A percentile compares a stretch with the other conserved stretches of the same genome.
Conservation (phyloP, 2,329 filamentous ascomycete species). For the Ophiostoma himal-ulmi region DNA sequence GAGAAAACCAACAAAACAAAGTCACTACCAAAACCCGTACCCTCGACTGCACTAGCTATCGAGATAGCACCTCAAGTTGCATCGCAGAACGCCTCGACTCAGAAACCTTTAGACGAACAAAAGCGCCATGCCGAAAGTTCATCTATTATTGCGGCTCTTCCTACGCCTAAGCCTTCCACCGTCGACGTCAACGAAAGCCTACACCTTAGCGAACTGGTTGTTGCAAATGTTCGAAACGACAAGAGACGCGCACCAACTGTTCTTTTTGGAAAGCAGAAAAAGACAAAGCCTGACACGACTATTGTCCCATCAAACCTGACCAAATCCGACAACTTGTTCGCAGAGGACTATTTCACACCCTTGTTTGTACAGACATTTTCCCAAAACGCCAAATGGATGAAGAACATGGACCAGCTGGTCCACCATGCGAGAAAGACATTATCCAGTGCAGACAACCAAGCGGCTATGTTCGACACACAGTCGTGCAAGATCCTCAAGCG, state of each 20-base stretch:
- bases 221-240: slow-evolving; percentile 7
- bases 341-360: slow-evolving; percentile 60
- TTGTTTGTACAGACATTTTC: slow-evolving; percentile 56
- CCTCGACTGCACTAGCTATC: background rate
- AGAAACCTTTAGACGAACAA: background rate
- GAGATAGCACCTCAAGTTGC: background rate
- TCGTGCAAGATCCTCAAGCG: slow-evolving; percentile 79
- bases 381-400: slow-evolving; percentile 53
- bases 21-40: background rate
- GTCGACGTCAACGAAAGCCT: slow-evolving; percentile 21
- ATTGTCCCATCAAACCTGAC: slow-evolving; percentile 45
- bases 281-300: slow-evolving; percentile 30
- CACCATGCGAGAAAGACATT: slow-evolving; percentile 83
- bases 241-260: slow-evolving; percentile 26
- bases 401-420: slow-evolving; percentile 64
- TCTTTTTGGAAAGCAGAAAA: slow-evolving; percentile 41
- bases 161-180: slow-evolving; percentile 24
- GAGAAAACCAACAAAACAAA: background rate
- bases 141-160: slow-evolving; percentile 14
- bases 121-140: background rate
- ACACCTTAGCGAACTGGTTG: slow-evolving; percentile 17
- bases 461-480: slow-evolving; percentile 78
- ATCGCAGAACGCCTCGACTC: background rate
- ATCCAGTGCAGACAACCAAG: slow-evolving; percentile 75
- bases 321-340: slow-evolving; percentile 43